Conservation (phyloP, 805 yeast species). For the Yarrowia sp. region DNA sequence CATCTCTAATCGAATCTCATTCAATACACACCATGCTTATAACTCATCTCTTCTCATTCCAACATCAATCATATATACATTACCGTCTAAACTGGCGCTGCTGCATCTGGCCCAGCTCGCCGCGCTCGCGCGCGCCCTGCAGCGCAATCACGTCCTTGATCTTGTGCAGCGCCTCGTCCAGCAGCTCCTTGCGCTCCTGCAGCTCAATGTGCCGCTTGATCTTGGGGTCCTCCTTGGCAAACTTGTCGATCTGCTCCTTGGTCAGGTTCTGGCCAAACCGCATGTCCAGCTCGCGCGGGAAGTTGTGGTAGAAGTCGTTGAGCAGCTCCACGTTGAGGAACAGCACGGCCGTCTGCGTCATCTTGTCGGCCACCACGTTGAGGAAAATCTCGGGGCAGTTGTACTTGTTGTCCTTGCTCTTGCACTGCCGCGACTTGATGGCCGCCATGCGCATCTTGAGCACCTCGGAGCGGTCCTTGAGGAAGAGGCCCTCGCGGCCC, state of each 20-base stretch:
- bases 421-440: conserved; percentile 72
- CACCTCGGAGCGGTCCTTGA: conserved; percentile 68
- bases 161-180: conserved; percentile 78
- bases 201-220: conserved; percentile 86
- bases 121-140: conserved; percentile 42
- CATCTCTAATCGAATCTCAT: no score
- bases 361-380: conserved; percentile 86
- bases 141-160: conserved; percentile 80
- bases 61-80: conserved; percentile 4
- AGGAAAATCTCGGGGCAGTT: conserved; percentile 93
- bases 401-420: conserved; percentile 72
- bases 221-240: conserved; percentile 94
- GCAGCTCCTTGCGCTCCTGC: conserved; percentile 86
- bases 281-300: conserved; percentile 88
- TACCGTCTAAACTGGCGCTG: background rate
- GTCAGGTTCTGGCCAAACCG: conserved; percentile 62
- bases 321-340: conserved; percentile 90
- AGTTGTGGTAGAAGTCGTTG: conserved; percentile 92
- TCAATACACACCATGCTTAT: no score
- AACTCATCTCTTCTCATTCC: background rate
- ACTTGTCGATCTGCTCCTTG: conserved; percentile 74
- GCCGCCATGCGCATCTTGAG: conserved; percentile 74
- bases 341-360: conserved; percentile 88
- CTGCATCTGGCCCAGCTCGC: conserved; percentile 11
- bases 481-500: conserved; percentile 81